Evolutionary conservation across 139 green algal species (phyloP), one percentile per base, ranked within the genome.

Genomic region (Zygnema circumcarinatum): DNA sequence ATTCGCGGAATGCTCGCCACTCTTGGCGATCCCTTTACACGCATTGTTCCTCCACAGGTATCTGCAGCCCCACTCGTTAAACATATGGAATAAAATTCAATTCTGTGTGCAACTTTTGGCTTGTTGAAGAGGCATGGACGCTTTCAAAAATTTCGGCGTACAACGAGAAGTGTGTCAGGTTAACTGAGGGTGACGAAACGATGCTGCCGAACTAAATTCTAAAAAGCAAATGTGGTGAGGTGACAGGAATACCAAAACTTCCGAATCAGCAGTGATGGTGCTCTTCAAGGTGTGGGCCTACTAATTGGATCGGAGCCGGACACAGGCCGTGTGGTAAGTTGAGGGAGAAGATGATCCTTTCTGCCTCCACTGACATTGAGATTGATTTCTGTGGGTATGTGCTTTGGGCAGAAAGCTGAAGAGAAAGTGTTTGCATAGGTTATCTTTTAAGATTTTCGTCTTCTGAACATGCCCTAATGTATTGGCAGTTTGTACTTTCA

Each of bases 21-120:
- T n/a, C 94, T 98, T 41, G 94, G 92, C 0, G 96, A 99, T 91
- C 96, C 96, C 0, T 99, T 96, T 93, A 99, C 96, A 0, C 94
- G 96, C 79, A 92, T 96, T 69, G 86, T 98, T 25, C 86, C 92
- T 1, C 86, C 94, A 7, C 87, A 95, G 93, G 83, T 87, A 7
- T 76, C 53, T 41, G 11, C 75, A 21, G 32, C 75, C 75, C 54
- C 54, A 25, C 72, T 95, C 74, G 91, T n/a, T n/a, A n/a, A n/a
- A n/a, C n/a, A n/a, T n/a, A n/a, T n/a, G n/a, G n/a, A n/a, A 83
- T 91, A 29, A 72, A 72, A n/a, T 29, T 72, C 56, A n/a, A n/a
- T 72, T 72, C 25, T 72, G 56, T 29, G 29, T 72, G 56, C 29
- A 29, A 29, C 56, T 25, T 72, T 29, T 72, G 25, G 25, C 56